These are phyloP conservation scores for Aristolochia fimbriata DNA, from an alignment of 164 flowering plant species.

Conservation along the genomic window DNA sequence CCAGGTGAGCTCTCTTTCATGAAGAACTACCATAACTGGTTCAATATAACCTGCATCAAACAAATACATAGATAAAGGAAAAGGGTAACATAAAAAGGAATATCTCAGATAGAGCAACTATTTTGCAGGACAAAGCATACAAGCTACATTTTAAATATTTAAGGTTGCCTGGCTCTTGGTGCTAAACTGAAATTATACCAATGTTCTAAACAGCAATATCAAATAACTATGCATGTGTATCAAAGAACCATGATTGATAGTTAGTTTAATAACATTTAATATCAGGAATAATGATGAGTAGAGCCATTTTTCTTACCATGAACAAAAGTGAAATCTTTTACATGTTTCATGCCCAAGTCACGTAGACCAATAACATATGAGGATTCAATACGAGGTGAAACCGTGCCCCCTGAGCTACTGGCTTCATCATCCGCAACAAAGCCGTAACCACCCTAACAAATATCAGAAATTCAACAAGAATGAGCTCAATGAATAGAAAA, in stretches of 20 bases:
- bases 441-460: conserved; percentile 65
- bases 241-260: too few species aligned
- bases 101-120: neutral
- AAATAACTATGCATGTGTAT: too few species aligned
- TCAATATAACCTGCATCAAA: conserved; percentile 74
- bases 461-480: neutral
- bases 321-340: conserved; percentile 80
- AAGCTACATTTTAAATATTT: too few species aligned
- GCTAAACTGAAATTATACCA: too few species aligned
- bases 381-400: conserved; percentile 70
- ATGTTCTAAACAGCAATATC: too few species aligned
- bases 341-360: conserved; percentile 90
- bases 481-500: too few species aligned
- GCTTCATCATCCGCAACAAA: conserved; percentile 83
- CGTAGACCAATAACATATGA: conserved; percentile 70
- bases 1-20: conserved; percentile 96
- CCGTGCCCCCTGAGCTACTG: conserved; percentile 47
- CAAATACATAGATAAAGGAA: neutral
- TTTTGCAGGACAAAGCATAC: too few species aligned
- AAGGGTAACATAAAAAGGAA: neutral
- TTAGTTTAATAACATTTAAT: neutral
- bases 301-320: conserved; percentile 49
- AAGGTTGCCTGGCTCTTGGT: too few species aligned
- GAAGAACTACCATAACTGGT: conserved; percentile 94
- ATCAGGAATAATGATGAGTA: neutral